Conservation (phyloP, 129 eudicot species). For the Chrysanthemum seticuspe region DNA sequence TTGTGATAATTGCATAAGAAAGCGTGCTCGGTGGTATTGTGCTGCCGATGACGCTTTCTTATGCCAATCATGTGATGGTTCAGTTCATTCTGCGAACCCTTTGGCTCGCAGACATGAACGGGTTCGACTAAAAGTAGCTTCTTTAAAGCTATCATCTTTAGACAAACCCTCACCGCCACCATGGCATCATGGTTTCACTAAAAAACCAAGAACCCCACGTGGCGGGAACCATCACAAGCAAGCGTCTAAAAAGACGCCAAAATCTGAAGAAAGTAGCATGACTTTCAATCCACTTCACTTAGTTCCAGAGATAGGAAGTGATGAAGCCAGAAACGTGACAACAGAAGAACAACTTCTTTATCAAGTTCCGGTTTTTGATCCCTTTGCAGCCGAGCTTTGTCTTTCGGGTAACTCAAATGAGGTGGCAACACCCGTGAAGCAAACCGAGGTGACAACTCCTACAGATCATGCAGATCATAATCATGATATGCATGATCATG, state of each 20-base stretch:
- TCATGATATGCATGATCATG: constrained; percentile 1
- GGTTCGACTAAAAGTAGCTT: constrained; percentile 59
- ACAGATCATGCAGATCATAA: neutral
- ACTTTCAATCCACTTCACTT: constrained; percentile 37
- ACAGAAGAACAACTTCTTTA: constrained; percentile 66
- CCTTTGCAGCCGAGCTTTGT: constrained; percentile 54
- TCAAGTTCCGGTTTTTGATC: constrained; percentile 73
- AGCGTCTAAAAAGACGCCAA: constrained; percentile 20
- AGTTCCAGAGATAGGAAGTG: constrained; percentile 68
- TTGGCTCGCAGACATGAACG: constrained; percentile 72
- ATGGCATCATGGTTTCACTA: constrained; percentile 73
- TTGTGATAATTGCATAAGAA: constrained; percentile 70
- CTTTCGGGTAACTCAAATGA: constrained; percentile 40
- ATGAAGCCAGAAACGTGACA: constrained; percentile 41
- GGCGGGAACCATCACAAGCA: constrained; percentile 33
- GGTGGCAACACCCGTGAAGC: constrained; percentile 19
- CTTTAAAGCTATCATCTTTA: constrained; percentile 25
- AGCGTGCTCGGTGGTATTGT: constrained; percentile 85
- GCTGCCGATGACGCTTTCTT: constrained; percentile 81
- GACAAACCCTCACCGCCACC: constrained; percentile 36
- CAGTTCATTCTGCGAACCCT: constrained; percentile 66
- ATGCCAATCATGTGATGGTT: constrained; percentile 71
- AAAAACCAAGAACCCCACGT: constrained; percentile 77
- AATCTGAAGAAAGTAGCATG: constrained; percentile 23
- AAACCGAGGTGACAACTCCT: constrained; percentile 25